phyloP scores from a whole-genome alignment of 1,284 basidiomycete species.

The Volvariella volvacea region DNA sequence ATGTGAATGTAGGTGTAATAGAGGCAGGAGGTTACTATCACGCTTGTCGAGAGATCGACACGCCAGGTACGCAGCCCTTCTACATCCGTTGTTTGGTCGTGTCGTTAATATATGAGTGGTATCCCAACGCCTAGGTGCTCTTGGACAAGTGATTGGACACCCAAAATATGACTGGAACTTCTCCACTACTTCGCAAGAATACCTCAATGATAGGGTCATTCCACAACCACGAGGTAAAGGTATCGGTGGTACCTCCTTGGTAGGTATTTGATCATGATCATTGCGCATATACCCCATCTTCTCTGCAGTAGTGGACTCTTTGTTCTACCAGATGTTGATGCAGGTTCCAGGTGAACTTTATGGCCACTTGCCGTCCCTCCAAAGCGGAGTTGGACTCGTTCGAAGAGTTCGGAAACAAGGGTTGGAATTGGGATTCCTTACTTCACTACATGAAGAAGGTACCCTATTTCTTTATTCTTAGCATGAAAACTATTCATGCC shows the following conservation, averaged over 20 bases:
- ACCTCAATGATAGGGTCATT: conserved; percentile 8
- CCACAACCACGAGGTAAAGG: conserved; percentile 15
- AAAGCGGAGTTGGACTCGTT: conserved; percentile 25
- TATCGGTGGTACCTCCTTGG: conserved; percentile 13
- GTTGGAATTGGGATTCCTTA: conserved; percentile 39
- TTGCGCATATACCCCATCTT: too few relatives aligned
- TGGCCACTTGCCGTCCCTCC: conserved; percentile 23
- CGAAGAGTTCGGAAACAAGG: conserved; percentile 22
- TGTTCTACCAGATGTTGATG: too few relatives aligned
- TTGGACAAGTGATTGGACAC: conserved; percentile 9
- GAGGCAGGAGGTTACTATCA: conserved; percentile 11
- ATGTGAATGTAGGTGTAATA: conserved; percentile 9
- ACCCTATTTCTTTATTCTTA: conserved; percentile 1
- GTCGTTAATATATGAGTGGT: background rate
- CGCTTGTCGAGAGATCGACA: conserved; percentile 4
- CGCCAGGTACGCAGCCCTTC: conserved; percentile 7
- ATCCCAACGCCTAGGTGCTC: conserved; percentile 9
- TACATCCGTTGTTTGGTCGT: too few relatives aligned
- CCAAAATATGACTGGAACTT: conserved; percentile 11
- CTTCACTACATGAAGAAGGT: conserved; percentile 14
- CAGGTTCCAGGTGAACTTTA: too few relatives aligned
- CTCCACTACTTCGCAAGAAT: conserved; percentile 8
- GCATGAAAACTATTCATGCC: background rate
- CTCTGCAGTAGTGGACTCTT: too few relatives aligned
- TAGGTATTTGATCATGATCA: too few relatives aligned